A percentile compares a stretch with the other conserved stretches of the same genome.
Conservation (phyloP, 257 asterid species). For the Solanum chmielewskii region DNA sequence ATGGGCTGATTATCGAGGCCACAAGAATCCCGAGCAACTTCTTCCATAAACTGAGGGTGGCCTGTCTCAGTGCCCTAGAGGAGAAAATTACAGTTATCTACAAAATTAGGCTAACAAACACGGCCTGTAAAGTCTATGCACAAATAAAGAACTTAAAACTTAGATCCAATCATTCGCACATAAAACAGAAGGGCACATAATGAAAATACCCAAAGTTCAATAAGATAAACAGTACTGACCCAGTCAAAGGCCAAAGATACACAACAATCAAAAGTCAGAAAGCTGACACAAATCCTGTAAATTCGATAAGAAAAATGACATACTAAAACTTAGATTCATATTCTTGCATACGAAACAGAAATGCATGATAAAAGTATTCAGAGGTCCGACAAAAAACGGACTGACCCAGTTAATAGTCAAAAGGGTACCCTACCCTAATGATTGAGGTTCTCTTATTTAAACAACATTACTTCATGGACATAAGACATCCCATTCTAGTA, state of each 20-base stretch:
- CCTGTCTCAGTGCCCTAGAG: conserved; percentile 31
- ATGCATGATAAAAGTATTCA: background rate
- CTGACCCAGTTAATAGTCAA: background rate
- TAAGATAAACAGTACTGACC: background rate
- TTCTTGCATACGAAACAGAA: background rate
- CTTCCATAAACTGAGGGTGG: conserved; percentile 11
- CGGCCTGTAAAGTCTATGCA: background rate
- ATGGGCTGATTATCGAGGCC: conserved; percentile 13
- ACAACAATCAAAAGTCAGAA: background rate
- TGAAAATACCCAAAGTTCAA: background rate
- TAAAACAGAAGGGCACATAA: background rate
- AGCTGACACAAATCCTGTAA: background rate
- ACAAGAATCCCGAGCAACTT: conserved; percentile 8
- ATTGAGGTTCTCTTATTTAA: background rate
- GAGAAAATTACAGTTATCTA: background rate
- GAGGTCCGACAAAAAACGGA: background rate
- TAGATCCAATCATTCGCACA: background rate
- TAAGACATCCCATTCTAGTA: background rate
- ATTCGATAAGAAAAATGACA: background rate
- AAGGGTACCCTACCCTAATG: background rate
- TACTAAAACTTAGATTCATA: background rate
- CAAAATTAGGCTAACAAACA: background rate
- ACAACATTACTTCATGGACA: background rate
- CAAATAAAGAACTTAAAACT: background rate
- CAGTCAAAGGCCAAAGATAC: background rate